Evolutionary conservation across 306 rosid genomes (phyloP), one percentile per base, ranked within the genome.

Genomic region (Begonia peltatifolia): DNA sequence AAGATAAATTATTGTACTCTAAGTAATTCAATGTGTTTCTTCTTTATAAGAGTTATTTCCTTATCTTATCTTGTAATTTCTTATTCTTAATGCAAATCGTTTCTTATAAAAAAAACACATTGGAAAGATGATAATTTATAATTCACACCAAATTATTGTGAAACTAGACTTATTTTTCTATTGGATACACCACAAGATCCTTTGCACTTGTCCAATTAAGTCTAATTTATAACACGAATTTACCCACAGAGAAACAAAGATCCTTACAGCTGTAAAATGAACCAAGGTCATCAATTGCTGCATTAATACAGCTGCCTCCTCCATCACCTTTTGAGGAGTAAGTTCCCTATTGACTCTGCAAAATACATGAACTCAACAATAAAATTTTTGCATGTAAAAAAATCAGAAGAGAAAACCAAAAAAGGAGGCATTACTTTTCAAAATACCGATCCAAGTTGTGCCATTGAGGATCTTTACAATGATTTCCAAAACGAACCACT

Each of bases 401-500:
- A 57, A 62, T 30, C 64, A 66, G 13, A 43, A 64, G 61, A 47
- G 50, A 50, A 61, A 30, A 30, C 38, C 3, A 30, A 30, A 30
- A 30, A 30, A 30, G 71, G 57, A 56, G 53, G 58, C 61, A 60
- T 73, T 82, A 86, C 95, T 86, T 86, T 70, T 86, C 95, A 69
- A 86, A 86, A 71, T 86, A 86, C 50, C 95, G 81, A 64, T 77
- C 82, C 86, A 86, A 71, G 75, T 82, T 71, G 81, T 82, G 95
- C 95, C 95, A 86, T 59, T 86, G 95, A 73, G 93, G 78, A 71
- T 86, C 93, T 73, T 86, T 86, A 54, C 85, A 77, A 50, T 79
- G 88, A 69, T 86, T 82, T 64, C 95, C 95, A 67, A 86, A 86
- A 13, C 95, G 95, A 58, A 86, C 68, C 66, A 86, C 87, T 73